Conservation (phyloP, 2,329 filamentous ascomycete genomes). For the Trichoderma harzianum region DNA sequence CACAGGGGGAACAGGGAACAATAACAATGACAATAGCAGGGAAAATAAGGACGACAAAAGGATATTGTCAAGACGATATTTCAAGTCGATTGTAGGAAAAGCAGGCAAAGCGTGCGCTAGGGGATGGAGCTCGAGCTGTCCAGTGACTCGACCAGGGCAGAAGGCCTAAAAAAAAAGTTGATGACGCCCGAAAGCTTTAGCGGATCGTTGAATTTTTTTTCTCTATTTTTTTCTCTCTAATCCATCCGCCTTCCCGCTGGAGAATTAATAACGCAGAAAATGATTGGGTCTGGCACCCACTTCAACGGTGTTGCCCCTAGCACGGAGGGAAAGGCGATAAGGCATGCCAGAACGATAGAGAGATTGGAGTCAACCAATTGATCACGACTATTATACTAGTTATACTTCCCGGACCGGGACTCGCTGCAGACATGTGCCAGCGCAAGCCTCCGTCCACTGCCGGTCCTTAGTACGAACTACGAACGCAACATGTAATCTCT, state of each 20-base stretch:
- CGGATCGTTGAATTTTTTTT: conserved; percentile 6
- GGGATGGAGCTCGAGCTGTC: conserved; percentile 11
- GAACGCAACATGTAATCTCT: not conserved
- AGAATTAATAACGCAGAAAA: conserved; percentile 21
- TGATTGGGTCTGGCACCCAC: conserved; percentile 16
- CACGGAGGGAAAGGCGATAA: conserved; percentile 7
- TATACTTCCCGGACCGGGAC: not conserved
- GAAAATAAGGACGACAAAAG: not conserved
- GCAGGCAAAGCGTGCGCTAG: not conserved
- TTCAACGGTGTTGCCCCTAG: conserved; percentile 9
- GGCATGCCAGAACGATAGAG: not conserved
- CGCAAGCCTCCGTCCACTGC: not conserved
- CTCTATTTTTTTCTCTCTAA: not conserved
- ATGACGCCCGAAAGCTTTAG: conserved; percentile 16
- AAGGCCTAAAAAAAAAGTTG: conserved; percentile 14
- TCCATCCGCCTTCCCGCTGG: conserved; percentile 11
- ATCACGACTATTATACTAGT: not conserved
- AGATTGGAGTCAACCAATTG: not conserved
- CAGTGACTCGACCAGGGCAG: conserved; percentile 9
- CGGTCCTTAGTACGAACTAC: not conserved
- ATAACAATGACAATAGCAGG: not conserved
- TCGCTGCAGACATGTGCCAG: not conserved
- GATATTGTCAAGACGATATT: not conserved
- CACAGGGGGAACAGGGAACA: not conserved
- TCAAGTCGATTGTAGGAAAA: not conserved